A percentile compares a stretch with the other conserved stretches of the same genome.
Conservation (phyloP, 129 eudicot genomes). For the Silybum marianum region DNA sequence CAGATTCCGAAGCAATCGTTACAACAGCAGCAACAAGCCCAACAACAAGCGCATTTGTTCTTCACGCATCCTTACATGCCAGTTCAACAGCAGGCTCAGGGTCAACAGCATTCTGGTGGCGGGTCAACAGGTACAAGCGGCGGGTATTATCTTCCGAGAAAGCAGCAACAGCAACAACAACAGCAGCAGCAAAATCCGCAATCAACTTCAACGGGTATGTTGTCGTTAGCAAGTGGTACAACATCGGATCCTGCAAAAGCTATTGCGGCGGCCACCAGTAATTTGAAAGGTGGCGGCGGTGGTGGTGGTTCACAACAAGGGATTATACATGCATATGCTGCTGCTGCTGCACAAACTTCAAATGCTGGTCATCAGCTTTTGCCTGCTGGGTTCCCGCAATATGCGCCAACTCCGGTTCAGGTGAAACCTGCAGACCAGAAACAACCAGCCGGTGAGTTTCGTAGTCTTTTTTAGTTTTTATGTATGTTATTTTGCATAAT, state of each 20-base stretch:
- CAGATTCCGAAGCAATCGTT: constrained; percentile 44
- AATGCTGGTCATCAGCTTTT: constrained; percentile 48
- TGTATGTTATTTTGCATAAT: constrained; percentile 3
- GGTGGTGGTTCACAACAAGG: constrained; percentile 47
- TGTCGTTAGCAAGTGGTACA: constrained; percentile 48
- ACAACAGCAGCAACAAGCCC: constrained; percentile 30
- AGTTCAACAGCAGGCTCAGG: constrained; percentile 25
- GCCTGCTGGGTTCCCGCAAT: constrained; percentile 64
- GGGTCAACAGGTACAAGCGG: constrained; percentile 39
- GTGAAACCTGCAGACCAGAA: constrained; percentile 90
- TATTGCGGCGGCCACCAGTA: constrained; percentile 72
- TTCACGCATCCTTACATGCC: constrained; percentile 49
- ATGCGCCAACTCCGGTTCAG: constrained; percentile 70
- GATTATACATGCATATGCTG: constrained; percentile 48
- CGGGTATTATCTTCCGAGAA: constrained; percentile 60
- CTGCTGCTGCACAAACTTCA: constrained; percentile 46
- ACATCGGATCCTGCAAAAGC: constrained; percentile 92
- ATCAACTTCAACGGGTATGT: constrained; percentile 57
- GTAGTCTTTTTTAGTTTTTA: neutral
- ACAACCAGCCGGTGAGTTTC: constrained; percentile 90
- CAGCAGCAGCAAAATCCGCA: constrained; percentile 47
- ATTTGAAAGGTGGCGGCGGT: constrained; percentile 58
- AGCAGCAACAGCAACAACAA: constrained; percentile 62
- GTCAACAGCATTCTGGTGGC: constrained; percentile 41
- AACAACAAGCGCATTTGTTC: constrained; percentile 50